Evolutionary conservation across 805 yeast genomes (phyloP).

Genomic region (Lachancea meyersii): DNA sequence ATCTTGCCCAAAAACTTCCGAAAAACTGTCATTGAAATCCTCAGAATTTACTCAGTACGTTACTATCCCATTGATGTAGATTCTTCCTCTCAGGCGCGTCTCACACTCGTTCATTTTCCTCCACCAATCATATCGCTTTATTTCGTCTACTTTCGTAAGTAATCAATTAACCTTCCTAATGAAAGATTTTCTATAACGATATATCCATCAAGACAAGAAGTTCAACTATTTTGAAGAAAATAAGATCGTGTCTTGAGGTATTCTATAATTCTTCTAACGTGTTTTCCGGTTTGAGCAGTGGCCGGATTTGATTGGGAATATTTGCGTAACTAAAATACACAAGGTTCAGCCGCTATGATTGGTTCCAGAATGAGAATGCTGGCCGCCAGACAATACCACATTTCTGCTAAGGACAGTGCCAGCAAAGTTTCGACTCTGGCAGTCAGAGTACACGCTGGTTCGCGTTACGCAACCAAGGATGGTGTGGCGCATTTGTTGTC

Average conservation of each 20-base stretch:
- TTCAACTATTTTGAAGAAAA: neutral
- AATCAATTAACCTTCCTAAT: neutral
- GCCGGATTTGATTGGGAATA: neutral
- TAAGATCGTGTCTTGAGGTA: neutral
- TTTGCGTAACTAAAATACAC: neutral
- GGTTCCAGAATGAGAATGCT: constrained; percentile 20
- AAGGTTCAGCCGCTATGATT: constrained; percentile 11
- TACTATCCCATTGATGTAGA: too few species aligned
- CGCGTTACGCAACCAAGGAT: constrained; percentile 60
- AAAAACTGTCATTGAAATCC: too few species aligned
- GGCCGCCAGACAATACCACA: constrained; percentile 29
- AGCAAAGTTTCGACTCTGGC: constrained; percentile 69
- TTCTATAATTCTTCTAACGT: neutral
- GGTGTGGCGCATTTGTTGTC: constrained; percentile 85
- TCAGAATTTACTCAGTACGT: too few species aligned
- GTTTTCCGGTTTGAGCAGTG: neutral
- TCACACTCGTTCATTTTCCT: too few species aligned
- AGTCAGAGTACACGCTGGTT: constrained; percentile 81
- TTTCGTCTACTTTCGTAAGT: neutral
- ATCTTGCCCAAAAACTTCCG: too few species aligned
- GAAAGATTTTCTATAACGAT: constrained; percentile 3
- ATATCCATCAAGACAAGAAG: neutral
- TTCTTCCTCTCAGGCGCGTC: too few species aligned
- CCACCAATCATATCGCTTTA: constrained; percentile 8
- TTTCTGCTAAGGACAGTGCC: constrained; percentile 51